Conservation (phyloP, 2,329 filamentous ascomycete species). For the Lasiodiplodia citricola region DNA sequence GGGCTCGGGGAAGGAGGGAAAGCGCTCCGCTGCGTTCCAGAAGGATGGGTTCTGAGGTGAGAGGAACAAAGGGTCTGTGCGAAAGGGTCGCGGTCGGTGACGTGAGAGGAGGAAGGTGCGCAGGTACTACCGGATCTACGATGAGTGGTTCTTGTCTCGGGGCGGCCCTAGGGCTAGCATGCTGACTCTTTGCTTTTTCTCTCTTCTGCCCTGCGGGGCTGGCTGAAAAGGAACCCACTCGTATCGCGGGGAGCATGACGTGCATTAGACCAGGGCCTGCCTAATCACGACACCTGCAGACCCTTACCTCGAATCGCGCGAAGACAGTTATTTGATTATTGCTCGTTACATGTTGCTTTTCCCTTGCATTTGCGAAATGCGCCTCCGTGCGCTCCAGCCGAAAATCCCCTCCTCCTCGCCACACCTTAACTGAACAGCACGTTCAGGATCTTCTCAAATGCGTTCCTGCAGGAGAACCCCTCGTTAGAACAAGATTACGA, state of each 20-base stretch:
- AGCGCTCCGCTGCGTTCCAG: not conserved
- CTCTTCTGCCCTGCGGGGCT: not conserved
- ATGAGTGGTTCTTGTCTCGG: not conserved
- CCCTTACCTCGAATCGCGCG: not conserved
- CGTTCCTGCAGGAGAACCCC: conserved; percentile 34
- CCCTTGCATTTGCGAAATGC: not conserved
- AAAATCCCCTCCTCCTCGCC: not conserved
- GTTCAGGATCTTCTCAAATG: conserved; percentile 50
- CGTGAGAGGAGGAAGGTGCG: not conserved
- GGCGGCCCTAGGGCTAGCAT: not conserved
- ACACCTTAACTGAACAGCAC: conserved; percentile 48
- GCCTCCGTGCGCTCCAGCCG: not conserved
- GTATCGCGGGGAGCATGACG: conserved; percentile 9
- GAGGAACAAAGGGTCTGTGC: not conserved
- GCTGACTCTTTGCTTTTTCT: not conserved
- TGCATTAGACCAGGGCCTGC: conserved; percentile 1
- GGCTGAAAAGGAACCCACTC: not conserved
- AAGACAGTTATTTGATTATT: not conserved
- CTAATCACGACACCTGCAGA: conserved; percentile 9
- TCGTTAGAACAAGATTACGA: not conserved
- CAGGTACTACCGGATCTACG: not conserved
- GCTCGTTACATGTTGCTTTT: not conserved
- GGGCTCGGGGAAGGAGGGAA: not conserved
- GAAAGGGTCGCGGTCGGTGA: not conserved
- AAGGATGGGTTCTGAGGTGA: not conserved